Evolutionary conservation across 75 land plant species (phyloP).

Genomic region (Selaginella moellendorffii): DNA sequence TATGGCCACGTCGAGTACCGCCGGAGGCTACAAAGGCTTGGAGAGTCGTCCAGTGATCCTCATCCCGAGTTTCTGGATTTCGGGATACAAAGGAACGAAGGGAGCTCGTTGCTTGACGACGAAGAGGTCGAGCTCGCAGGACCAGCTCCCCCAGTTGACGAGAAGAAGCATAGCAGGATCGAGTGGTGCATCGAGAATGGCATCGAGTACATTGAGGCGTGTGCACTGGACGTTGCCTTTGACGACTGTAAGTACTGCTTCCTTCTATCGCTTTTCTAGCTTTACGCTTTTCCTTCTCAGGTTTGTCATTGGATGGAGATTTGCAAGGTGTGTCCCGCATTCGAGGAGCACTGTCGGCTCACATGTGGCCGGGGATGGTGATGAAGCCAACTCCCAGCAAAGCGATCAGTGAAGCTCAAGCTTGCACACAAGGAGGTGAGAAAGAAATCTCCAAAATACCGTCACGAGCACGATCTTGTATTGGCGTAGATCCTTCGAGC

Average conservation of each 20-base stretch:
- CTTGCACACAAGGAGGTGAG: conserved; percentile 34
- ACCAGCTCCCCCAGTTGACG: conserved; percentile 26
- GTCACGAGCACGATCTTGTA: neutral
- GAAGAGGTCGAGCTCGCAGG: conserved; percentile 31
- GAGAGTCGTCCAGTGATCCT: conserved; percentile 46
- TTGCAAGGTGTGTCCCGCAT: conserved; percentile 75
- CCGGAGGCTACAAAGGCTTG: conserved; percentile 40
- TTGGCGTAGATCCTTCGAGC: conserved; percentile 31
- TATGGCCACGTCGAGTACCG: conserved; percentile 70
- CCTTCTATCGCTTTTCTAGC: neutral
- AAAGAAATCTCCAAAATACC: neutral
- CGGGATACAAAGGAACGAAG: conserved; percentile 66
- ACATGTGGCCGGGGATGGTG: conserved; percentile 97
- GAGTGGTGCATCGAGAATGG: conserved; percentile 71
- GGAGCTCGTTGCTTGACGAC: conserved; percentile 40
- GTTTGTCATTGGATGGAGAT: conserved; percentile 86
- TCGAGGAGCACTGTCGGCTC: conserved; percentile 77
- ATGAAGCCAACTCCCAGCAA: conserved; percentile 51
- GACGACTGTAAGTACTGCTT: conserved; percentile 55
- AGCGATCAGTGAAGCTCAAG: conserved; percentile 7
- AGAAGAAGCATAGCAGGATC: conserved; percentile 33
- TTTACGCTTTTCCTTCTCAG: conserved; percentile 19
- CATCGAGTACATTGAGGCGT: conserved; percentile 84
- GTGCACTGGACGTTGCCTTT: conserved; percentile 73
- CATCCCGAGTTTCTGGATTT: conserved; percentile 47